A percentile compares a stretch with the other conserved stretches of the same genome.
These are phyloP conservation scores for Suillus clintonianus DNA, from an alignment of 768 basidiomycete species.

Conservation along the genomic window DNA sequence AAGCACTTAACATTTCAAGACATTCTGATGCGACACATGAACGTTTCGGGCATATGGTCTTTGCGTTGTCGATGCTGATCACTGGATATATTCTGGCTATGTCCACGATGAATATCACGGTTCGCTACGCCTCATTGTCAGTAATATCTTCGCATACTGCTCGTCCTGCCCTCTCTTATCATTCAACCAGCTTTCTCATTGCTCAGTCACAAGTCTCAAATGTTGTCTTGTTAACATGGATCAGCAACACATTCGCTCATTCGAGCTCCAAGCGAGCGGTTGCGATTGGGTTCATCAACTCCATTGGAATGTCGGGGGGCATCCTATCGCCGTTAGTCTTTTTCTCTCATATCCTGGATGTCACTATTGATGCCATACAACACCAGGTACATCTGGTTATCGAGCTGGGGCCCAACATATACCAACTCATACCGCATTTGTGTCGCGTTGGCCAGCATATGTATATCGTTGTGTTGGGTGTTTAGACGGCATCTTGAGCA, in stretches of 20 bases:
- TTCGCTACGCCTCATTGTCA: conserved; percentile 59
- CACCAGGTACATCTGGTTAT: conserved; percentile 61
- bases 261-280: conserved; percentile 75
- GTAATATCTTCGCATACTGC: conserved; percentile 13
- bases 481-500: conserved; percentile 43
- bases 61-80: conserved; percentile 54
- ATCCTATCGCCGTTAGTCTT: conserved; percentile 8
- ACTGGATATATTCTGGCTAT: conserved; percentile 65
- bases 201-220: conserved; percentile 68
- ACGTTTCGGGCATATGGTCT: conserved; percentile 65
- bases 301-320: conserved; percentile 3
- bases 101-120: conserved; percentile 57
- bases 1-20: conserved; percentile 27
- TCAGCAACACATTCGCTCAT: conserved; percentile 59
- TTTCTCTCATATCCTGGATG: conserved; percentile 5
- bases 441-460: conserved; percentile 52
- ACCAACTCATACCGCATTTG: conserved; percentile 68
- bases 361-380: neutral
- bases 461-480: conserved; percentile 47
- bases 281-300: conserved; percentile 5
- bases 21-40: conserved; percentile 72
- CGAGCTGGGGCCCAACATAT: conserved; percentile 67
- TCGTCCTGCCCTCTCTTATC: neutral
- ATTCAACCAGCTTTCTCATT: conserved; percentile 61
- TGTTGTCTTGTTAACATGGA: conserved; percentile 55